These are phyloP conservation scores for Melastoma malabathricum DNA, from an alignment of 345 rosid genomes.

Conservation along the genomic window DNA sequence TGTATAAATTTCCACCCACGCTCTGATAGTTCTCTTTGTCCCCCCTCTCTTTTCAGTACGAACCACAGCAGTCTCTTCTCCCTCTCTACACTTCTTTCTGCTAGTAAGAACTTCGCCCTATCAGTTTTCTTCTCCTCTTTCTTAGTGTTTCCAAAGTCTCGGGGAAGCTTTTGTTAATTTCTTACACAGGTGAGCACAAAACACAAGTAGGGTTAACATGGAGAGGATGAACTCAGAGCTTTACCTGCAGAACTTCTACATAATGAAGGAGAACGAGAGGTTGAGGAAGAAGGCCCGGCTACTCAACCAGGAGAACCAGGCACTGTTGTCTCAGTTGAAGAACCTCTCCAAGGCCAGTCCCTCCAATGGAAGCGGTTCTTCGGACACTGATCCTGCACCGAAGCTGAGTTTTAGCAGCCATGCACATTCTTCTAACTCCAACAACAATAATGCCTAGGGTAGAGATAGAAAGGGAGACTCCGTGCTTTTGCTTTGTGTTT, in stretches of 20 bases:
- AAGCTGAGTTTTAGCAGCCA: slow-evolving; percentile 18
- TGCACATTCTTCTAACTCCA: slow-evolving; percentile 20
- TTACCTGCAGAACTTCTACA: slow-evolving; percentile 20
- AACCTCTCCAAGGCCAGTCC: slow-evolving; percentile 34
- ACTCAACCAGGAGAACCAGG: slow-evolving; percentile 95
- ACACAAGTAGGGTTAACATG: slow-evolving; percentile 23
- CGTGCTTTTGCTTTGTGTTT: background rate
- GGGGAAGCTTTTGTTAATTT: background rate
- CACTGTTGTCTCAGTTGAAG: slow-evolving; percentile 74
- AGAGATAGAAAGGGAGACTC: no score
- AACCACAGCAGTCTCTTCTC: background rate
- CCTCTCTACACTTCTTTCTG: slow-evolving; percentile 11
- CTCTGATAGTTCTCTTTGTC: no score
- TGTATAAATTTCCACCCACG: no score
- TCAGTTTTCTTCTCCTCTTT: background rate
- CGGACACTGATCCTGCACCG: slow-evolving; percentile 23
- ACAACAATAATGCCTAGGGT: slow-evolving; percentile 10
- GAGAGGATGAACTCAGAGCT: slow-evolving; percentile 89
- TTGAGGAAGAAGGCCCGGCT: slow-evolving; percentile 96
- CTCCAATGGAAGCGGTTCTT: slow-evolving; percentile 13
- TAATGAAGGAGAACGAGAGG: slow-evolving; percentile 43
- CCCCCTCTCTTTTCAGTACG: no score
- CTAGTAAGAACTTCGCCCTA: slow-evolving; percentile 42
- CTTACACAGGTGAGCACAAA: no score
- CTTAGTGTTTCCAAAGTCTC: background rate